A percentile compares a stretch with the other conserved stretches of the same genome.
phyloP scores from a whole-genome alignment of 2,329 filamentous ascomycete species.

The Cytospora mali region DNA sequence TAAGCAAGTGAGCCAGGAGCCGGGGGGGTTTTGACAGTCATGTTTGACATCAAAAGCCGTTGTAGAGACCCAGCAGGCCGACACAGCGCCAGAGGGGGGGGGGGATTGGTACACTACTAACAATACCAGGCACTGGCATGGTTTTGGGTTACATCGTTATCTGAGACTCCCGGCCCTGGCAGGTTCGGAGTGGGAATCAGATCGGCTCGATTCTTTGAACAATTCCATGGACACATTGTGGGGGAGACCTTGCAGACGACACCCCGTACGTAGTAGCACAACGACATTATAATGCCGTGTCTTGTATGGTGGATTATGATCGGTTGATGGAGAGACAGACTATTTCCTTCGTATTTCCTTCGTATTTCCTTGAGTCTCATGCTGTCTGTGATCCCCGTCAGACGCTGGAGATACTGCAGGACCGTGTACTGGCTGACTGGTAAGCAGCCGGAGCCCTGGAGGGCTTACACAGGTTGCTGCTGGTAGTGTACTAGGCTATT shows the following conservation, averaged over 20 bases:
- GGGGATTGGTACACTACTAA: no score
- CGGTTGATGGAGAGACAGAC: background rate
- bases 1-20: constrained; percentile 1
- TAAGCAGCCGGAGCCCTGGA: no score
- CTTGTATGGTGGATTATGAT: background rate
- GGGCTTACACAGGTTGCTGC: no score
- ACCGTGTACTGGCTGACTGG: no score
- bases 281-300: background rate
- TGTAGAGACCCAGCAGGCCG: background rate
- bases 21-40: background rate
- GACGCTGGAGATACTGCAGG: no score
- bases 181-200: background rate
- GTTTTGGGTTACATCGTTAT: constrained; percentile 14
- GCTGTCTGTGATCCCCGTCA: no score
- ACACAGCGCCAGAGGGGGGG: constrained; percentile 1
- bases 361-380: background rate
- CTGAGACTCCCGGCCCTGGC: background rate
- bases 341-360: background rate
- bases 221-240: background rate
- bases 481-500: background rate
- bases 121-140: background rate
- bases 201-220: background rate
- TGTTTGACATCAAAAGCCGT: background rate
- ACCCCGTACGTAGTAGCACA: background rate
- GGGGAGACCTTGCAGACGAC: background rate